Evolutionary conservation across 2,329 filamentous ascomycete genomes (phyloP).

Genomic region (Botrytis fragariae): DNA sequence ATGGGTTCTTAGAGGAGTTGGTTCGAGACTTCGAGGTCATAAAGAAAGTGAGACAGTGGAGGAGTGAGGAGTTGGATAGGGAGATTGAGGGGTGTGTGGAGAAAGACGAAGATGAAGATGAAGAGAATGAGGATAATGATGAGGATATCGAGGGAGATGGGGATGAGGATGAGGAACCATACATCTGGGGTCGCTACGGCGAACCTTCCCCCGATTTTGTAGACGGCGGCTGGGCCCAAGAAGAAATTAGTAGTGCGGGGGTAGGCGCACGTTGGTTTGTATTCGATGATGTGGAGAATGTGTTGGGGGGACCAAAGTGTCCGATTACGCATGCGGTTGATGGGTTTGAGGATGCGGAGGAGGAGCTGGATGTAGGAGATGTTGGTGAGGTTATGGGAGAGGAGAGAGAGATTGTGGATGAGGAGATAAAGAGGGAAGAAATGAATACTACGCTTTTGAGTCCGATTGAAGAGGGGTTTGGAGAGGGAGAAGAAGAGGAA

Average conservation of each 20-base stretch:
- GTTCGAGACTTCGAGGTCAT: background rate
- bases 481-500: background rate
- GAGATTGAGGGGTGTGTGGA: background rate
- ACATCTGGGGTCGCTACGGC: background rate
- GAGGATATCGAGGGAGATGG: background rate
- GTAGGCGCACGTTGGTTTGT: background rate
- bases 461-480: background rate
- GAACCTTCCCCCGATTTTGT: background rate
- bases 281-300: background rate
- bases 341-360: background rate
- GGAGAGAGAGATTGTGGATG: background rate
- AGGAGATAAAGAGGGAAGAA: rapidly evolving
- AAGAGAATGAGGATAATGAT: rapidly evolving
- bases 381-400: no score
- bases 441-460: background rate
- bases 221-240: background rate
- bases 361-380: no score
- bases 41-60: background rate
- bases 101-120: background rate
- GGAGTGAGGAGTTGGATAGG: rapidly evolving
- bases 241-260: background rate
- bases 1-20: background rate
- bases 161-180: background rate
- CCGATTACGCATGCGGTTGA: background rate
- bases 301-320: background rate